Percentiles rank a stretch among this genome's conserved stretches.
These are phyloP conservation scores for Pseudopyricularia cyperi DNA, from an alignment of 2,329 filamentous ascomycete genomes.

Conservation along the genomic window DNA sequence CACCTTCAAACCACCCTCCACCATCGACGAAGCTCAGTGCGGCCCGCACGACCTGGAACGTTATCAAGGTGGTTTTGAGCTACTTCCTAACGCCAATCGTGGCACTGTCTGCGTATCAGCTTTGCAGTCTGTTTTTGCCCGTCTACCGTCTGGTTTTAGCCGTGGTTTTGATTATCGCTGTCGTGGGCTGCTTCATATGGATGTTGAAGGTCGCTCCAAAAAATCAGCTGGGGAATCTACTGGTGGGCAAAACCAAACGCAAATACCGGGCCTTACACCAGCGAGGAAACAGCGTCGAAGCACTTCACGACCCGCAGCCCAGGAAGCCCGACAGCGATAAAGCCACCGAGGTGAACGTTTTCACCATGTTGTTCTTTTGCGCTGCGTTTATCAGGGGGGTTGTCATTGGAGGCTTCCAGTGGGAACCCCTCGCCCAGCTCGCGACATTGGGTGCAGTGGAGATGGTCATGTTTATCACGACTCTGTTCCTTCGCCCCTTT, in stretches of 20 bases:
- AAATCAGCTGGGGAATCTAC: neutral
- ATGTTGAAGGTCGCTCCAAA: neutral
- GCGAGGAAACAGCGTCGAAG: neutral
- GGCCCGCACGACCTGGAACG: slow-evolving; percentile 22
- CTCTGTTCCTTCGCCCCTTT: slow-evolving; percentile 54
- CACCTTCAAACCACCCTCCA: slow-evolving; percentile 40
- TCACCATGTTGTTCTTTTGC: slow-evolving; percentile 1
- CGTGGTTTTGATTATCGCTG: neutral
- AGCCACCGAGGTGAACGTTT: neutral
- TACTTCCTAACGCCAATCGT: slow-evolving; percentile 64
- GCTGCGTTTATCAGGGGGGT: neutral
- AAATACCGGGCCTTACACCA: neutral
- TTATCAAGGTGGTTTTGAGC: slow-evolving; percentile 59
- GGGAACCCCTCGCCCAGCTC: slow-evolving; percentile 40
- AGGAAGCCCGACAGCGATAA: neutral
- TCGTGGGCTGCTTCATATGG: neutral
- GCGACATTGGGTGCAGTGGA: slow-evolving; percentile 57
- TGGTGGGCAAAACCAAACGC: neutral
- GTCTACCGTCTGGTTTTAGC: neutral
- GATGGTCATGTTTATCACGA: slow-evolving; percentile 50
- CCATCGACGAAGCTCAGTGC: slow-evolving; percentile 10
- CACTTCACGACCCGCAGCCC: neutral
- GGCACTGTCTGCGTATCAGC: slow-evolving; percentile 59
- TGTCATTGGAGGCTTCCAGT: neutral
- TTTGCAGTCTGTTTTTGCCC: slow-evolving; percentile 22